phyloP scores from a whole-genome alignment of 805 yeast genomes.

The Diddensiella caesifluorescens region DNA sequence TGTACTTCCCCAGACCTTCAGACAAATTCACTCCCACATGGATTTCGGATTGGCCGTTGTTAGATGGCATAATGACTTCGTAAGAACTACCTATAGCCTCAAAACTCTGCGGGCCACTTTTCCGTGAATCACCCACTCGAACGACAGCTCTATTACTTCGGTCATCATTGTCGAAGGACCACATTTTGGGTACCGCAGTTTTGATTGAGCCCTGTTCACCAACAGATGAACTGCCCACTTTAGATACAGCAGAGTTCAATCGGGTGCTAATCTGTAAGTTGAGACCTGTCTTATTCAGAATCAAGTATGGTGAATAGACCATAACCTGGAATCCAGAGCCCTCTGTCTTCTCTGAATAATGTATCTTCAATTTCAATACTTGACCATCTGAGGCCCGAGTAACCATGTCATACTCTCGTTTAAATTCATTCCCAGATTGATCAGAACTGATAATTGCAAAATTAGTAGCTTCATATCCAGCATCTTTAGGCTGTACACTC shows the following conservation, averaged over 20 bases:
- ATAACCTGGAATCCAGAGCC: conserved; percentile 37
- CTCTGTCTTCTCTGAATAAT: conserved; percentile 42
- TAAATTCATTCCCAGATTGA: conserved; percentile 43
- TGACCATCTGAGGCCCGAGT: conserved; percentile 61
- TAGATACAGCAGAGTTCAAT: conserved; percentile 47
- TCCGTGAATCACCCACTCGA: conserved; percentile 59
- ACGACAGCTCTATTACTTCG: conserved; percentile 62
- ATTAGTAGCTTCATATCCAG: conserved; percentile 60
- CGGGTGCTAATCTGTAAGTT: conserved; percentile 53
- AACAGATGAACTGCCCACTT: conserved; percentile 16
- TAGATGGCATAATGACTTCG: conserved; percentile 43
- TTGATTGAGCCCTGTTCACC: conserved; percentile 22
- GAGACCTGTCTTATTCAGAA: conserved; percentile 74
- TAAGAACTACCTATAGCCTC: conserved; percentile 84
- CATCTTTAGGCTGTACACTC: conserved; percentile 49
- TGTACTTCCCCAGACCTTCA: conserved; percentile 84
- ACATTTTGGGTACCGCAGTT: conserved; percentile 59
- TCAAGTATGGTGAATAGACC: conserved; percentile 78
- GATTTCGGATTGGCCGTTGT: conserved; percentile 43
- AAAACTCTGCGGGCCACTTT: conserved; percentile 72
- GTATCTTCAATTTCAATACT: conserved; percentile 53
- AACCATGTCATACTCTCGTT: conserved; percentile 48
- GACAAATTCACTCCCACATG: conserved; percentile 62
- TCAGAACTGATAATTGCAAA: conserved; percentile 57
- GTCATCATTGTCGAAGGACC: conserved; percentile 68